Percentiles rank a stretch among this genome's conserved stretches.
These are phyloP conservation scores for Baeospora myosura DNA, from an alignment of 1,284 basidiomycete genomes.

Conservation along the genomic window DNA sequence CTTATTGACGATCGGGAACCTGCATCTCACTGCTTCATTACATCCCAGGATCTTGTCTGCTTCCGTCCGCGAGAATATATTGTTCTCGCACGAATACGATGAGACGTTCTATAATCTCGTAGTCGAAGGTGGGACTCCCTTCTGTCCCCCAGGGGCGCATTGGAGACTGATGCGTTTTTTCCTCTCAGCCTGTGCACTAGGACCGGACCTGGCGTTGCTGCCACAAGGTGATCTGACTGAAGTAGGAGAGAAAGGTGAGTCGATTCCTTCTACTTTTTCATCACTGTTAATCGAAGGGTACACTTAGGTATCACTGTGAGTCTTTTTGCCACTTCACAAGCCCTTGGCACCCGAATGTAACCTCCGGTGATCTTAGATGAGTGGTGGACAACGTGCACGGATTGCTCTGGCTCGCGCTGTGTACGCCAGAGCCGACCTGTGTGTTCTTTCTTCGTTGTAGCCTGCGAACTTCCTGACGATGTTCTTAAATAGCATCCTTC, in stretches of 20 bases:
- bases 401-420: conserved; percentile 22
- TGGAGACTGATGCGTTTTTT: no score
- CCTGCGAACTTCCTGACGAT: not conserved
- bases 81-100: conserved; percentile 87
- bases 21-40: no score
- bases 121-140: conserved; percentile 59
- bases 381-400: conserved; percentile 62
- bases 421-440: conserved; percentile 40
- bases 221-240: conserved; percentile 69
- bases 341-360: no score
- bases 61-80: conserved; percentile 81
- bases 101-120: conserved; percentile 69
- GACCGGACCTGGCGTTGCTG: conserved; percentile 73
- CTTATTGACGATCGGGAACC: no score
- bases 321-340: conserved; percentile 1
- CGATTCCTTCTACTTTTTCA: not conserved
- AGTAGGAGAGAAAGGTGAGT: conserved; percentile 64
- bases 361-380: conserved; percentile 25
- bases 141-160: no score
- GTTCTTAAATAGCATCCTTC: conserved; percentile 27
- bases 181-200: conserved; percentile 77
- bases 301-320: conserved; percentile 31
- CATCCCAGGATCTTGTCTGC: conserved; percentile 71
- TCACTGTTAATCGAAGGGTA: not conserved
- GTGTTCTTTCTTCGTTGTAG: conserved; percentile 19